These are phyloP conservation scores for Alternaria ventricosa DNA, from an alignment of 2,329 filamentous ascomycete species.

Conservation along the genomic window DNA sequence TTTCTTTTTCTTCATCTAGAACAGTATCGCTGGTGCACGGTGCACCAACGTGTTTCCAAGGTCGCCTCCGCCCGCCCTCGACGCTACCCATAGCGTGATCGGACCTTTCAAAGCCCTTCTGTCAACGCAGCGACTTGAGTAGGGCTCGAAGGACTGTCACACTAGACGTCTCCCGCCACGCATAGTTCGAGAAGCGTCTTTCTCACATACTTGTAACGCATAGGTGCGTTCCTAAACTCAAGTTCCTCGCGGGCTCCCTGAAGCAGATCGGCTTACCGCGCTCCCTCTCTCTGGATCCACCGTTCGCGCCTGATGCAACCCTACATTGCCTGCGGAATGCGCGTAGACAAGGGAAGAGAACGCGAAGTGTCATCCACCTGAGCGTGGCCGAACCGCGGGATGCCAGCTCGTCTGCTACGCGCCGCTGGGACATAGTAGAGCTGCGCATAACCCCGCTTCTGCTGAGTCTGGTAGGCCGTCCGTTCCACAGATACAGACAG, in stretches of 20 bases:
- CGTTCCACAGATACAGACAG: background rate
- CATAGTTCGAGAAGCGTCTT: too few relatives aligned
- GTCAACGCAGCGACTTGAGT: background rate
- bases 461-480: background rate
- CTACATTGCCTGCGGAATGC: background rate
- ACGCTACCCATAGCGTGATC: background rate
- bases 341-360: background rate
- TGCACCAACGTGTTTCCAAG: background rate
- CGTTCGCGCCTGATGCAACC: background rate
- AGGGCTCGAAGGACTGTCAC: background rate
- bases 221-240: background rate
- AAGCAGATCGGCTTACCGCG: background rate
- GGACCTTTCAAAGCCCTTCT: background rate
- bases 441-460: background rate
- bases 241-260: background rate
- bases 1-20: background rate
- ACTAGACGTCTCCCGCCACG: background rate
- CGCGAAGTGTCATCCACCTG: background rate
- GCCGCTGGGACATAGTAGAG: background rate
- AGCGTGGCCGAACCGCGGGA: background rate
- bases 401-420: background rate
- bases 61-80: background rate
- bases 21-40: background rate
- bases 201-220: background rate
- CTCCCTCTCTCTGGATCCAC: background rate